Base-by-base conservation (phyloP, 257 asterid species). In the Datura wrightii region DNA sequence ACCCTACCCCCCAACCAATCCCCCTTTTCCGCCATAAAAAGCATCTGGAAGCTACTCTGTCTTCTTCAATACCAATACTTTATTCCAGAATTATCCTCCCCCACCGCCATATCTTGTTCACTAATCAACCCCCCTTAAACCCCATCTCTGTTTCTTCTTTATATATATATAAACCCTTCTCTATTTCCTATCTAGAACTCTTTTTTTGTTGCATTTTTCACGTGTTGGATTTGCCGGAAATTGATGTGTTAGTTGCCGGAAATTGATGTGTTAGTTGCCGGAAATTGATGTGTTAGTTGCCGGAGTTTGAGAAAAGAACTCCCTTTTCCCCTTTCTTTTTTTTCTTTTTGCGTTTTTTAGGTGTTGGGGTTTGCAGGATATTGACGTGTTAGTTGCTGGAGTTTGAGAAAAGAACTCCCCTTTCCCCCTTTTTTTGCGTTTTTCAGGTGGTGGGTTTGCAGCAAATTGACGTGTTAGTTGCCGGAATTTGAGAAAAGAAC, bases 81-180 rank as follows among this genome's bases (percentile, higher is more conserved):
- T 37, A 24, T 84, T 79, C 58, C 85, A 86, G 31, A 79, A 48
- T 85, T 36, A 41, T 11, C 83, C 90, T 11, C 83, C 90, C 86
- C n/a, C 82, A 82, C 88, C 88, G 85, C 86, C 85, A 58, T 53
- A 63, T 44, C 10, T 34, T 44, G 15, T 31, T 44, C 71, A 53
- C 83, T 41, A 42, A 6, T 58, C 74, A 10, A 74, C 13, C 80
- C n/a, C 60, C 90, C 58, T 63, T 79, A 83, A 82, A 87, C 85
- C 87, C 85, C 79, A 56, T 66, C 69, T n/a, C 83, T 44, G 8
- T 13, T 50, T 42, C 60, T 70, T 50, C 10, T 71, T 34, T 14
- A 14, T 24, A 7, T 24, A 1, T 24, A 1, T 44, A 50, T 67
- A 39, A 55, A 66, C 6, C 70, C 60, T 82, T 69, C 16, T 31